Base-by-base conservation (phyloP, 164 flowering plant genomes). In the Nymphaea thermarum region DNA sequence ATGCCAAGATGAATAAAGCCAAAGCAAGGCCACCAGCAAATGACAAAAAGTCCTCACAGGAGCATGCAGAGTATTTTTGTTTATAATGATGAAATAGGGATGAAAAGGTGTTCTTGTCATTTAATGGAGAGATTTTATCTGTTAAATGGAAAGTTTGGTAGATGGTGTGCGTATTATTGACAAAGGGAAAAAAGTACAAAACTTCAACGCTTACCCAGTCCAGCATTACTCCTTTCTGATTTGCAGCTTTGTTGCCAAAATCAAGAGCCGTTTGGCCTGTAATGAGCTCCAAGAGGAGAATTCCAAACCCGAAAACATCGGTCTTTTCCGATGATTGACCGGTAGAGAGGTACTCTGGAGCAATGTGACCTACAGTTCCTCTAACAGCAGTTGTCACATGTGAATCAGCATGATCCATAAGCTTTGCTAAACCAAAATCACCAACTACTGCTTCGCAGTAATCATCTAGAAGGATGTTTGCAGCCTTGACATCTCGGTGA, bases 301-400 rank as follows among this genome's bases (percentile, higher is more conserved):
- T 90, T 5, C 98, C 98, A 73, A 92, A 92, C 11, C 98, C 98
- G 68, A 90, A 92, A 6, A 92, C 95, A 63, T 92, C 98, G 0
- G 98, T 92, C 71, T 92, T 92, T 69, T 92, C 98, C 57, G 98
- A 92, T 12, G 98, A 92, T 71, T 92, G 98, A 4, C 98, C 98
- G 3, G 98, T 90, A 43, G 96, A 90, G 66, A 92, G 91, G 67
- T 92, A 92, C 76, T 92, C 98, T 0, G 98, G 98, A 5, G 98
- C 98, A 62, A 92, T 92, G 73, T 92, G 98, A 4, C 96, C 98
- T 6, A 90, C 91, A 3, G 98, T 92, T 43, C 98, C 98, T 42
- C 98, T 84, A 15, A 92, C 98, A 25, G 94, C 98, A 53, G 98
- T 92, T 25, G 98, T 92, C 63, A 92, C 96, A 74, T 92, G 98